Evolutionary conservation across 352 stramenopile genomes (phyloP), one percentile per base, ranked within the genome.

Genomic region (Phytophthora hybrid): DNA sequence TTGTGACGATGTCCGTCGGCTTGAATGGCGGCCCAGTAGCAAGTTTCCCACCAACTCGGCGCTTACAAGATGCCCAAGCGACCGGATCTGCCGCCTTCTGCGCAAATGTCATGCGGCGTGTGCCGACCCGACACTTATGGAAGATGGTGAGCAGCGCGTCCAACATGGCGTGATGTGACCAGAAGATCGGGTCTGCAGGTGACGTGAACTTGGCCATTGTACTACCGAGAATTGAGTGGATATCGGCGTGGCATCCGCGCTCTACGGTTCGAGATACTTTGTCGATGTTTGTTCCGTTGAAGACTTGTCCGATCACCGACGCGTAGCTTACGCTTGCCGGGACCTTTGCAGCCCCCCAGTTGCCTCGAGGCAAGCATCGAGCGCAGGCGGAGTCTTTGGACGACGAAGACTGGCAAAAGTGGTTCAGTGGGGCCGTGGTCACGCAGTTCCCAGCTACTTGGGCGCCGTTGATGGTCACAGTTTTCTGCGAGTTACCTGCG

Each of bases 131-230:
- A 59, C 87, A 94, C 67, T 91, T 86, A 78, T 90, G 79, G 73
- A 89, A 91, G 58, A 92, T 77, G n/a, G 74, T 77, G 62, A 90
- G 78, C 21, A 94, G 71, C 32, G 81, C 51, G 54, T 94, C 87
- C 14, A 94, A 52, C 70, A 81, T 88, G 8, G 82, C 70, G 61
- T 94, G 87, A 39, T 91, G 82, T 19, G 82, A 92, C 76, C 77
- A 94, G 69, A 93, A 94, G 13, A 93, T 77, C 19, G 85, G 85
- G 18, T 93, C 87, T 1, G 74, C 56, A 0, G 85, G 81, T 5
- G 83, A 84, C 57, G 74, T 57, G 55, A 87, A 80, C 53, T 69
- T 81, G 0, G 64, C 47, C 80, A 94, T 93, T 9, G 71, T 74
- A 5, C 74, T 66, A n/a, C 62, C 80, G 3, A 93, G 58, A 18